Conservation (phyloP, 495 filamentous ascomycete species). For the Tuber aestivum region DNA sequence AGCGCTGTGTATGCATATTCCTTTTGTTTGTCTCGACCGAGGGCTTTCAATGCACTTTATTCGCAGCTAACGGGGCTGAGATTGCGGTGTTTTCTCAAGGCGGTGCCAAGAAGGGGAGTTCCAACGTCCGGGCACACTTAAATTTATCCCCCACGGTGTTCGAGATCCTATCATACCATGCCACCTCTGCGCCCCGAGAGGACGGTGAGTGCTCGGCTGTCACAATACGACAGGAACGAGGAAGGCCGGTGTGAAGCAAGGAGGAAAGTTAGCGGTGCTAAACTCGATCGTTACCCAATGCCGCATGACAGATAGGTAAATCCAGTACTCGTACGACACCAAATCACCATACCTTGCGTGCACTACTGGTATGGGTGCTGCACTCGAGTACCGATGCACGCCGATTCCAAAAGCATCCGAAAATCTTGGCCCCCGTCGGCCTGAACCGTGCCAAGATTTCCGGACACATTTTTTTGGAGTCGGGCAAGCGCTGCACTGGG, state of each 20-base stretch:
- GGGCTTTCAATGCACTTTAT: too few species aligned
- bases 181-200: neutral
- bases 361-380: too few species aligned
- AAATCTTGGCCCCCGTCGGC: neutral
- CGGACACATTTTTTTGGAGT: neutral
- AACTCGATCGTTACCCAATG: neutral
- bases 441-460: neutral
- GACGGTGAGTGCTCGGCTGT: neutral
- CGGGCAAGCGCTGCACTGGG: too few species aligned
- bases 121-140: neutral
- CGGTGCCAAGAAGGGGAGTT: neutral
- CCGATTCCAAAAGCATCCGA: neutral
- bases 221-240: neutral
- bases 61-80: too few species aligned
- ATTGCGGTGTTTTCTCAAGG: neutral
- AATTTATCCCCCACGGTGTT: neutral
- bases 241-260: neutral
- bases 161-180: neutral
- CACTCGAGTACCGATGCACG: neutral
- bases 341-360: neutral
- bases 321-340: neutral
- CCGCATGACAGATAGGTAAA: neutral
- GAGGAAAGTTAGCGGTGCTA: neutral
- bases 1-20: neutral
- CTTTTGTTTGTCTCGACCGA: neutral